Evolutionary conservation across 768 basidiomycete genomes (phyloP).

Genomic region (Boletus sp.): DNA sequence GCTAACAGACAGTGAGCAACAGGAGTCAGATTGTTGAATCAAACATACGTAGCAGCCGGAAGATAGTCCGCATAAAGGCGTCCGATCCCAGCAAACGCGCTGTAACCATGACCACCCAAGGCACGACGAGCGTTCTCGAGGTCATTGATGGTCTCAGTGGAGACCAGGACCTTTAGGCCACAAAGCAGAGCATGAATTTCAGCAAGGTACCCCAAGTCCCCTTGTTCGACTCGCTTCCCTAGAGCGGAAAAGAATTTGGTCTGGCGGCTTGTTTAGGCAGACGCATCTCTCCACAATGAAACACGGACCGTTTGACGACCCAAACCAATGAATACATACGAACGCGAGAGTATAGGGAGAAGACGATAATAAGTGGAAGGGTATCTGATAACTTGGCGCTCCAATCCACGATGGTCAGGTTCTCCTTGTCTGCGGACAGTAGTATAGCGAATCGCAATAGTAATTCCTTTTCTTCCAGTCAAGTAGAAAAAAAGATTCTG

Average conservation of each 20-base stretch:
- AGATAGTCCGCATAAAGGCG: conserved; percentile 61
- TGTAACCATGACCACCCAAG: conserved; percentile 78
- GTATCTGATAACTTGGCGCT: conserved; percentile 65
- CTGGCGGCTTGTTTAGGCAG: conserved; percentile 30
- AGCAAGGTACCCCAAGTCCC: conserved; percentile 60
- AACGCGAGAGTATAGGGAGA: conserved; percentile 63
- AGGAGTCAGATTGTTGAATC: neutral
- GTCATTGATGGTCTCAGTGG: conserved; percentile 50
- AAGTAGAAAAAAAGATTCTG: neutral
- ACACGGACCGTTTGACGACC: conserved; percentile 54
- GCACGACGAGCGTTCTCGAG: conserved; percentile 64
- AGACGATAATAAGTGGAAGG: conserved; percentile 74
- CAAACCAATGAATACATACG: conserved; percentile 66
- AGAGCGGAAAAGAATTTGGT: conserved; percentile 48
- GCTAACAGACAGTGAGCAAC: conserved; percentile 29
- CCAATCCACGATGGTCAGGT: conserved; percentile 47
- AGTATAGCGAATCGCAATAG: conserved; percentile 64
- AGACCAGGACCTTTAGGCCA: conserved; percentile 62
- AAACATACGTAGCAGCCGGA: conserved; percentile 58
- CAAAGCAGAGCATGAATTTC: conserved; percentile 72
- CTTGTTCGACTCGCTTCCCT: conserved; percentile 45
- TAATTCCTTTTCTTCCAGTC: conserved; percentile 43
- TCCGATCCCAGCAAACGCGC: conserved; percentile 64
- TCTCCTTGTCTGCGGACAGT: conserved; percentile 71
- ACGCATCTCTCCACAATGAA: neutral